Evolutionary conservation across 257 asterid species (phyloP).

Genomic region (Misopates orontium): DNA sequence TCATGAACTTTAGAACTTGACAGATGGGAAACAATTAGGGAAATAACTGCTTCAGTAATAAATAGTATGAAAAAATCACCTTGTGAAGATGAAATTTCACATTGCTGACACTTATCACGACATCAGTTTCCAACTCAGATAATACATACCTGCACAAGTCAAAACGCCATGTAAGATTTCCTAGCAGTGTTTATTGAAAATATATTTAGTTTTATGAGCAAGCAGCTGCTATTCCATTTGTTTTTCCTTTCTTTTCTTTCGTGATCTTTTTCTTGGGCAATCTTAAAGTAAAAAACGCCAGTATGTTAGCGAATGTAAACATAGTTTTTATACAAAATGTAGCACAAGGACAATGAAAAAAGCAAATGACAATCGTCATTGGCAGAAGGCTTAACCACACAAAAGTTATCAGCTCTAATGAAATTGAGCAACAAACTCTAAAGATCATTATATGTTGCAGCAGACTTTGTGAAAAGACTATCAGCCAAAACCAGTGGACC

Average conservation of each 20-base stretch:
- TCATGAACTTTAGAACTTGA: neutral
- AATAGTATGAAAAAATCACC: slow-evolving; percentile 45
- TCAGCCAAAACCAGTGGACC: neutral
- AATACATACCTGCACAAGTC: slow-evolving; percentile 57
- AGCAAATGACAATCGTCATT: neutral
- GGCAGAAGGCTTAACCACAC: neutral
- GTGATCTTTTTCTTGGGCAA: no score
- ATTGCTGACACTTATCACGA: slow-evolving; percentile 55
- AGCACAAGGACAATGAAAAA: neutral
- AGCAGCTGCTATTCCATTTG: neutral
- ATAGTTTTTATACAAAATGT: neutral
- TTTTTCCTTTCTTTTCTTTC: no score
- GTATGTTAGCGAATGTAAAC: neutral
- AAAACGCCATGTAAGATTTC: slow-evolving; percentile 4
- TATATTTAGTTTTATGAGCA: neutral
- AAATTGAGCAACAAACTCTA: slow-evolving; percentile 1
- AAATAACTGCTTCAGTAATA: neutral
- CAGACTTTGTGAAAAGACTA: no score
- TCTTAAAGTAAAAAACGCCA: neutral
- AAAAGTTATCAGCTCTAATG: neutral
- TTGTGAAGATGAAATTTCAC: slow-evolving; percentile 83
- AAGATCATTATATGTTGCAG: neutral
- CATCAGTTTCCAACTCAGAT: slow-evolving; percentile 79
- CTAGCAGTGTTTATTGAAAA: neutral
- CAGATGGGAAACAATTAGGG: neutral